Base-by-base conservation (phyloP, 495 filamentous ascomycete genomes). In the Penicillium lagena region DNA sequence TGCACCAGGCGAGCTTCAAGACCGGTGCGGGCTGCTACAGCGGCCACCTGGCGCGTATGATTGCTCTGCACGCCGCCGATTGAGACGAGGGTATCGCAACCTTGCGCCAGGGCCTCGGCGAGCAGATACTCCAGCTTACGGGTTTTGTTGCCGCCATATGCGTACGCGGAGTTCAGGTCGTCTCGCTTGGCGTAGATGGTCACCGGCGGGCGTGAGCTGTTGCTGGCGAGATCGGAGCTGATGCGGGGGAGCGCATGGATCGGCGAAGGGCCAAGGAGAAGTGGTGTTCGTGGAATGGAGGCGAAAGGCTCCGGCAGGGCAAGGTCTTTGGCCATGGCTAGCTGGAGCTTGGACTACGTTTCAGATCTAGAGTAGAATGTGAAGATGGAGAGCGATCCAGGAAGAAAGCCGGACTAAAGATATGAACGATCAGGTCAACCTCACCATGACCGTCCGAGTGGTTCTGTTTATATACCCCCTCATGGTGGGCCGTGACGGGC, bases 41-140 rank as follows among this genome's bases (percentile, higher is more conserved):
- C 81, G 2, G 80, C 79, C 1, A 82, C 80, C 45, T 78, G 73
- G 0, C 82, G 72, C 7, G 78, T 84, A 58, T 83, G 80, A 67
- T 85, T 86, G 22, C 72, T 79, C 51, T 85, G 81, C 9, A 84
- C 66, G 33, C 81, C 82, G 37, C 82, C 81, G 52, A 82, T 79
- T 39, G 68, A 75, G 42, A 85, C 71, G 10, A 86, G 69, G 3
- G 75, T 81, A 45, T 75, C 71, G 52, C 64, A 70, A 12, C 70
- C 69, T 43, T 73, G 64, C 39, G 63, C 57, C n/a, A 74, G 60
- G 8, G 80, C 81, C 14, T 82, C 78, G 6, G 78, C 67, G 35
- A 77, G 58, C 28, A 82, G 70, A 49, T 71, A 84, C 67, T 85
- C 80, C 0, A 86, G 66, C 57, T 86, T 86, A 15, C 80, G 67